phyloP scores from a whole-genome alignment of 495 filamentous ascomycete species.

The Aspergillus indologenus region DNA sequence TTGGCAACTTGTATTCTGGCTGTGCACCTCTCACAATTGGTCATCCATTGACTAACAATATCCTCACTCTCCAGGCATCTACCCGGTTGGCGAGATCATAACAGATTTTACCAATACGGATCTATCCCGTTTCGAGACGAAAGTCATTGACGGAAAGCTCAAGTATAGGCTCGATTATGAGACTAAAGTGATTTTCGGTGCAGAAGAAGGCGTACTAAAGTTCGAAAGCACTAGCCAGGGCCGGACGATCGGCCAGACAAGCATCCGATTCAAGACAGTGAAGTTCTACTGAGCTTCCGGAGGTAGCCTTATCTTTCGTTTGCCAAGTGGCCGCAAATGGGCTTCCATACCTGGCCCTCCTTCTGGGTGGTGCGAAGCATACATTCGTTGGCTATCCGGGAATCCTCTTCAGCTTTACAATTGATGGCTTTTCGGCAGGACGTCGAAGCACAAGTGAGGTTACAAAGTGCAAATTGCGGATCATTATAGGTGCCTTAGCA shows the following conservation, averaged over 20 bases:
- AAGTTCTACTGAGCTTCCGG: too few species aligned
- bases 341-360: too few species aligned
- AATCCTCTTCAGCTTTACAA: too few species aligned
- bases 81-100: constrained; percentile 5
- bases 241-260: background rate
- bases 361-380: too few species aligned
- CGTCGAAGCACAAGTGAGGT: too few species aligned
- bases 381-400: too few species aligned
- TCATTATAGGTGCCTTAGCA: too few species aligned
- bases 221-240: background rate
- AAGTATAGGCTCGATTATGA: background rate
- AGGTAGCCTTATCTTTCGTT: too few species aligned
- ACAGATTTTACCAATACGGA: background rate
- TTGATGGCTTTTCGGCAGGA: too few species aligned
- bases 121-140: background rate
- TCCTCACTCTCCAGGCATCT: background rate
- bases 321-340: too few species aligned
- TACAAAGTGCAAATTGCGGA: too few species aligned
- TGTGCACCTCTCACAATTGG: background rate
- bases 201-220: constrained; percentile 10
- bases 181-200: constrained; percentile 1
- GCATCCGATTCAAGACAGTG: background rate
- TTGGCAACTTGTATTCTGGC: too few species aligned
- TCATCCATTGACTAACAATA: background rate
- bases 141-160: background rate